Base-by-base conservation (phyloP, 2,329 filamentous ascomycete species). In the Aspergillus japonicus region DNA sequence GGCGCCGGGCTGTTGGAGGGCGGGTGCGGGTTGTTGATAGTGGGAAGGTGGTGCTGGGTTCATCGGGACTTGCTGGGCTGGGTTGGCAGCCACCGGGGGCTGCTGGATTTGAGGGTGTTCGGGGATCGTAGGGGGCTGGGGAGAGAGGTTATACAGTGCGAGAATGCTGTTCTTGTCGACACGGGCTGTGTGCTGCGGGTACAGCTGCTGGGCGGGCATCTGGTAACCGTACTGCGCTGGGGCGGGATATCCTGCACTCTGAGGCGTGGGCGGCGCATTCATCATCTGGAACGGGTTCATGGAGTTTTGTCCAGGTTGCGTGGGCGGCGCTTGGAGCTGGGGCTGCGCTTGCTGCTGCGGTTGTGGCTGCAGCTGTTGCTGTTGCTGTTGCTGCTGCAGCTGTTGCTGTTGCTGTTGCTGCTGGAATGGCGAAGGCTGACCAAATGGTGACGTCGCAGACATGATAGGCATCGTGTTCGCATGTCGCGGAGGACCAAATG, bases 81-180 rank as follows among this genome's bases (percentile, higher is more conserved):
- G 62, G 61, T 63, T 68, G 57, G 64, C 56, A 53, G 65, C 60
- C 58, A 58, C 49, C 44, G 60, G 56, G 68, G 70, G 59, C 39
- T 61, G 59, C 33, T 61, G 68, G 47, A 63, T 60, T 47, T 68
- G 66, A 23, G 69, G 66, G 59, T 76, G 74, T 61, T 77, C 69
- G 29, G 71, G 68, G 19, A 75, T 75, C 1, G 73, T 66, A 47
- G 75, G 68, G 57, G 73, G 69, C 8, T 75, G 65, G 19, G 75
- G 71, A 14, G 78, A 75, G 56, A 80, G 73, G 57, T 77, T 80
- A 63, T 80, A 81, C 12, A 81, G 68, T 14, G 79, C 75, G 39
- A 81, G 70, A 50, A 81, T 81, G 54, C 75, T 77, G 42, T 72
- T 75, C 64, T 81, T 82, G 60, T 81, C 77, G 60, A 81, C 70